These are phyloP conservation scores for Xylaria longipes DNA, from an alignment of 495 filamentous ascomycete genomes.

Conservation along the genomic window DNA sequence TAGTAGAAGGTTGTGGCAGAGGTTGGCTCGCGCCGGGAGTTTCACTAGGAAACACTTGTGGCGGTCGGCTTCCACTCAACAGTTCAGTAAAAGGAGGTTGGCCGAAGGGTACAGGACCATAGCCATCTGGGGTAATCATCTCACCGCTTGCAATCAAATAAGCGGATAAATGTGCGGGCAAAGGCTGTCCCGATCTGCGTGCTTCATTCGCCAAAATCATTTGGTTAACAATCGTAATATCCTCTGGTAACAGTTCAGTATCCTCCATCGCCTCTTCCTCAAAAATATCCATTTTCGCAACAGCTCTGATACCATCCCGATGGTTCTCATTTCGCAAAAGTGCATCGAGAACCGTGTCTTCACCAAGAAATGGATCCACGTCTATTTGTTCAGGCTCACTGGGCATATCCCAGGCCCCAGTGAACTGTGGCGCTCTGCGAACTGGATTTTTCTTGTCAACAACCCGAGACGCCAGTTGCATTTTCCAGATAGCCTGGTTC, in stretches of 20 bases:
- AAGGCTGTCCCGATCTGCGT: constrained; percentile 31
- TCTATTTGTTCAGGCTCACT: constrained; percentile 59
- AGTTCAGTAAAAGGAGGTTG: neutral
- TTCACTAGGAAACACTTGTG: neutral
- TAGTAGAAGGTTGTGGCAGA: neutral
- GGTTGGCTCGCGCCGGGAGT: neutral
- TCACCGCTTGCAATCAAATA: neutral
- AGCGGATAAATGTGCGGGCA: neutral
- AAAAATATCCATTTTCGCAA: constrained; percentile 52
- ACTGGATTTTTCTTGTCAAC: constrained; percentile 82
- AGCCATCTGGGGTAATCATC: neutral
- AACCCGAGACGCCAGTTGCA: constrained; percentile 75
- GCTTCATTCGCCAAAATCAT: constrained; percentile 36
- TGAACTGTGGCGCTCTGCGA: constrained; percentile 58
- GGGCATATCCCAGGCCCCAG: constrained; percentile 65
- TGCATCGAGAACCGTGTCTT: constrained; percentile 74
- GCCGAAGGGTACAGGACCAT: neutral
- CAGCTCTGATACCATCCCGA: constrained; percentile 37
- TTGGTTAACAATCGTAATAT: constrained; percentile 38
- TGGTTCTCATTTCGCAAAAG: constrained; percentile 54
- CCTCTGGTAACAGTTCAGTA: constrained; percentile 44
- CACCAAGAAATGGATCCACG: constrained; percentile 59
- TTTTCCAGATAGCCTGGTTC: constrained; percentile 79
- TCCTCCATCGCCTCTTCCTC: constrained; percentile 51
- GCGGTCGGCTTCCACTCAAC: neutral